Conservation (phyloP, 2,329 filamentous ascomycete genomes). For the Aspergillaceae sp. region DNA sequence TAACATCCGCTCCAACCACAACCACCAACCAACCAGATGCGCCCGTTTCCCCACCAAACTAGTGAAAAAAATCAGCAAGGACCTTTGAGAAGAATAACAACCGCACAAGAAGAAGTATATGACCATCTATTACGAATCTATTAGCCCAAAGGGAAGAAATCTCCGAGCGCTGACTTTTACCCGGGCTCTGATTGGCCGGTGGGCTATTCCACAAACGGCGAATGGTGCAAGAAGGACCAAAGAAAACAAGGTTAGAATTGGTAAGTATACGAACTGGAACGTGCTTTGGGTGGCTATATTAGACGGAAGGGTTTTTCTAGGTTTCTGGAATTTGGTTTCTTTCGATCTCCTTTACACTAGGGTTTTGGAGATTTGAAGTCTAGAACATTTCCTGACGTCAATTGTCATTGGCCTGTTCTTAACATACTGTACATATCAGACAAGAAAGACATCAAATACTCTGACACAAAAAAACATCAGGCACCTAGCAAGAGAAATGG, state of each 20-base stretch:
- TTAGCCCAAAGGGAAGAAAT: neutral
- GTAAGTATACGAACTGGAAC: too few species aligned
- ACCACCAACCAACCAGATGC: too few species aligned
- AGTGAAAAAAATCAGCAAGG: too few species aligned
- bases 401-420: neutral
- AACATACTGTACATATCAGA: too few species aligned
- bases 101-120: neutral
- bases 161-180: constrained; percentile 5
- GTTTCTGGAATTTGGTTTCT: too few species aligned
- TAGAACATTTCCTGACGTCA: too few species aligned
- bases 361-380: too few species aligned
- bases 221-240: neutral
- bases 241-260: too few species aligned
- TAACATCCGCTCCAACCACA: neutral
- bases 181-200: constrained; percentile 4
- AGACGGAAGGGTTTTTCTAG: neutral
- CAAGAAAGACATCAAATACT: too few species aligned
- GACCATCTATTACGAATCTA: neutral
- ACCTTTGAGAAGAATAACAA: neutral
- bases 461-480: too few species aligned
- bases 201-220: neutral
- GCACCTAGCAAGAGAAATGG: constrained; percentile 15
- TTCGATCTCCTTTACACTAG: too few species aligned
- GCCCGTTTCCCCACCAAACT: too few species aligned
- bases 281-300: neutral